These are phyloP conservation scores for Elsinoe fawcettii DNA, from an alignment of 2,329 filamentous ascomycete genomes.

Conservation along the genomic window DNA sequence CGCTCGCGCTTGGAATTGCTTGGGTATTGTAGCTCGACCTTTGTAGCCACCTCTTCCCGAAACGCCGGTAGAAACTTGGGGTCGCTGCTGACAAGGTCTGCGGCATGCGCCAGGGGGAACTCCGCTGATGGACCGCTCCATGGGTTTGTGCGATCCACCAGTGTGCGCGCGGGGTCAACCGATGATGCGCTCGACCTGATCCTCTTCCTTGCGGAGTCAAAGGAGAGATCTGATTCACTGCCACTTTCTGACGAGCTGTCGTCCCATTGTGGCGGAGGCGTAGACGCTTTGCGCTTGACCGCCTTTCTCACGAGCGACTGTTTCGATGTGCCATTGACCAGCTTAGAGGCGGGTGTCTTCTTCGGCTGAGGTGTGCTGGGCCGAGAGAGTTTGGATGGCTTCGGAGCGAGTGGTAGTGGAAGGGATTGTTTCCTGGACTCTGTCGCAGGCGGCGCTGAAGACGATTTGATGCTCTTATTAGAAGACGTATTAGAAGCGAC, in stretches of 20 bases:
- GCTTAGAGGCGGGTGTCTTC: background rate
- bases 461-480: slow-evolving; percentile 4
- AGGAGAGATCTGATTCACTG: slow-evolving; percentile 24
- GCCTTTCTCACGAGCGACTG: slow-evolving; percentile 11
- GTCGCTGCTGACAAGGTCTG: slow-evolving; percentile 34
- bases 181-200: slow-evolving; percentile 31
- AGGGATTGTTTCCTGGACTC: background rate
- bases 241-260: slow-evolving; percentile 28
- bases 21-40: slow-evolving; percentile 69
- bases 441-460: slow-evolving; percentile 4
- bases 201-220: slow-evolving; percentile 30
- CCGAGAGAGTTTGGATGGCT: background rate
- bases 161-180: slow-evolving; percentile 21
- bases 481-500: background rate
- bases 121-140: slow-evolving; percentile 23
- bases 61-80: slow-evolving; percentile 47
- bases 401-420: background rate
- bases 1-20: slow-evolving; percentile 62
- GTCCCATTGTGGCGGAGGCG: slow-evolving; percentile 25
- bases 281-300: slow-evolving; percentile 31
- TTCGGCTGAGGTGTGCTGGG: background rate
- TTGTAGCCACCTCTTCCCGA: slow-evolving; percentile 33
- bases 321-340: background rate
- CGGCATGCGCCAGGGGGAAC: slow-evolving; percentile 35
- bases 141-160: slow-evolving; percentile 13